Base-by-base conservation (phyloP, 148 eudicot species). In the Dianthus caryophyllus region DNA sequence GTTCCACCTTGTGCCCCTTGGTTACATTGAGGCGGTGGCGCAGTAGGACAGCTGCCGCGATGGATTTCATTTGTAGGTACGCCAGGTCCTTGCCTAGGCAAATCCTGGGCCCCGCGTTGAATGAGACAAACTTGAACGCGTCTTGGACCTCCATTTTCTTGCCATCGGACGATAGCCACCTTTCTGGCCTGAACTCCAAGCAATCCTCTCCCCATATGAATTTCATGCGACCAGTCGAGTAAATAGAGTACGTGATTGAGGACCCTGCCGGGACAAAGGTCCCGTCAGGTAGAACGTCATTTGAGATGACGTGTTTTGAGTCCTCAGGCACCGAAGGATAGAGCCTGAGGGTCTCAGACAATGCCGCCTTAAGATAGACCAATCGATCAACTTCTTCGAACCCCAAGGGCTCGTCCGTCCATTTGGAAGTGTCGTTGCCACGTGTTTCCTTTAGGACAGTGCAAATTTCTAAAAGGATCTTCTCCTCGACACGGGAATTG, bases 251-350 rank as follows among this genome's bases (percentile, higher is more conserved):
- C 0, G 97, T 92, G 24, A 92, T 54, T 0, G 87, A 75, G 0
- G 97, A 88, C 0, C 96, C 97, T 0, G 88, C 88, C 5, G 97
- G 93, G 6, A 91, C 93, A 20, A 83, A 83, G 0, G 97, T 87
- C 6, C 97, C 97, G 39, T 91, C 90, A 0, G 97, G 97, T 29
- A 91, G 66, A 0, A 79, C 73, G 50, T 91, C 97, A 14, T 91
- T 90, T 0, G 81, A 68, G 4, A 84, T 39, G 0, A 77, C 97
- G 20, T 91, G 93, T 31, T 91, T 91, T 0, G 96, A 91, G 57
- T 91, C 97, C 53, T 91, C 85, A 0, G 97, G 97, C 10, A 91
- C 96, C 0, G 97, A 91, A 0, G 97, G 97, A 66, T 91, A 88
- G 0, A 91, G 67, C 74, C 97, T 71, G 0, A 91, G 85, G 9